Base-by-base conservation (phyloP, 805 yeast species). In the Komagataella ulmi region DNA sequence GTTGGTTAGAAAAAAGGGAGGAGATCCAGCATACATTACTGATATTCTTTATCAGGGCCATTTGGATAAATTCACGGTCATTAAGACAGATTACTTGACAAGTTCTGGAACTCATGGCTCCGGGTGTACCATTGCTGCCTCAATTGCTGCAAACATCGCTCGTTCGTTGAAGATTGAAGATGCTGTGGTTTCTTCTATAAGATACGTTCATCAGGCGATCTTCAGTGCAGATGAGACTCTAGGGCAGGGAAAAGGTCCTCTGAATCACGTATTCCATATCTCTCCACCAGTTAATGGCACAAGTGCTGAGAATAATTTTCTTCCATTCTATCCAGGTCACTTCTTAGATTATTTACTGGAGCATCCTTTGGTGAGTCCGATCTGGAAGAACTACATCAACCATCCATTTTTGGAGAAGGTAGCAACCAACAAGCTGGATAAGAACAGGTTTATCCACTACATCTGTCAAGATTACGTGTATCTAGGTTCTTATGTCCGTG, bases 81-180 rank as follows among this genome's bases (percentile, higher is more conserved):
- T 75, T 59, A 70, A 69, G 53, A 79, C 84, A 6, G 65, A 63
- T 1, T 75, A 59, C 55, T 63, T 78, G 10, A 60, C 66, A 6
- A 70, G 88, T 1, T 62, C 65, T 2, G 77, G 83, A 59, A 80
- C 87, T 1, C 97, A 89, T 63, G 97, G 97, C 10, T 87, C 96
- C 3, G 97, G 97, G 1, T 89, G 97, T 65, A 85, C 96, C 0
- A 70, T 89, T 50, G 80, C 95, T 0, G 81, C 95, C 0, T 75
- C 95, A 0, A 83, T 89, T 55, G 82, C 93, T 0, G 80, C 93
- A 2, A 79, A 85, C 57, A 57, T 88, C 23, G 90, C 95, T 3
- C 71, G 71, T 43, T 83, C 82, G 0, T 56, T 61, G 43, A 40
- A 68, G 0, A 59, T 86, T 7, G 55, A 58, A 2, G 71, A 70